Evolutionary conservation across 192 early-diverging fungal species (phyloP).

Genomic region (Jimgerdemannia flammicorona): DNA sequence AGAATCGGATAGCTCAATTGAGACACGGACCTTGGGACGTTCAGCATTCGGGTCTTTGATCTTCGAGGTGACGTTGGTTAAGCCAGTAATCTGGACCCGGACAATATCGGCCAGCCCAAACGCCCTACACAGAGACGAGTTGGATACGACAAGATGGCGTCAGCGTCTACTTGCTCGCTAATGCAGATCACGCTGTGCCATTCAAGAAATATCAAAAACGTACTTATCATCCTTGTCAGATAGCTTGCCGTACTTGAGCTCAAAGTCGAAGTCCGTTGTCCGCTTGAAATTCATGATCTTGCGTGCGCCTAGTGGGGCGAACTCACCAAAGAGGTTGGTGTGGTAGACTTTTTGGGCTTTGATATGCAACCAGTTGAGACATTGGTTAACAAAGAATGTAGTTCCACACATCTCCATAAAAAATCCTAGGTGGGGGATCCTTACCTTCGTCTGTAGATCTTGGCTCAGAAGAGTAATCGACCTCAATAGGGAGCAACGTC

Average conservation of each 20-base stretch:
- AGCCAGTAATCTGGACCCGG: conserved; percentile 59
- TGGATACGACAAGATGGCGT: not conserved
- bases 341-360: conserved; percentile 26
- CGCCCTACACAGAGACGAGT: conserved; percentile 6
- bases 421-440: no score
- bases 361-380: not conserved
- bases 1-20: conserved; percentile 77
- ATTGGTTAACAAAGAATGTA: no score
- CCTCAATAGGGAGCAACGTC: conserved; percentile 59
- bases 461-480: conserved; percentile 48
- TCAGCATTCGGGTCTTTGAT: conserved; percentile 36
- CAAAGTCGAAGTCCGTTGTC: conserved; percentile 73
- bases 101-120: conserved; percentile 46
- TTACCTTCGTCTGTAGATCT: conserved; percentile 23
- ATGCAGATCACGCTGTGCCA: not conserved
- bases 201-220: not conserved
- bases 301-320: conserved; percentile 68
- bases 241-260: conserved; percentile 52
- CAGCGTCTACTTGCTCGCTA: not conserved
- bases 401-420: no score
- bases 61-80: conserved; percentile 67
- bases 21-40: conserved; percentile 78
- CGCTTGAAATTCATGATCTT: conserved; percentile 88
- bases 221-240: conserved; percentile 16
- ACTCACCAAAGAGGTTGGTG: conserved; percentile 61